These are phyloP conservation scores for Trichomonas vaginalis DNA, from an alignment of 208 protist genomes.

Conservation along the genomic window DNA sequence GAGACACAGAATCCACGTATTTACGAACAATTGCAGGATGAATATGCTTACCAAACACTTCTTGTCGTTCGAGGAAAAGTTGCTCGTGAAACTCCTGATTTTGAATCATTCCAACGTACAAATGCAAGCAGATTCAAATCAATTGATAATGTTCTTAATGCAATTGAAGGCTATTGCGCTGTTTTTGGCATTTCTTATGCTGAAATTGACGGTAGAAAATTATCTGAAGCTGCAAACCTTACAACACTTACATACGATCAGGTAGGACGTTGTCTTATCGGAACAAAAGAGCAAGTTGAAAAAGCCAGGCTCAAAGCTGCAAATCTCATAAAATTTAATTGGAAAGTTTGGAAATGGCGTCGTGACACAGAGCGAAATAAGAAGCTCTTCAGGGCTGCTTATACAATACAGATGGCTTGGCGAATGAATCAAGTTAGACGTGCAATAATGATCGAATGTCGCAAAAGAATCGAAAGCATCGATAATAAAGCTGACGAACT, in stretches of 20 bases:
- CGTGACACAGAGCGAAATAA: background rate
- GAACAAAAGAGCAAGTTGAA: background rate
- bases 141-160: background rate
- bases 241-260: background rate
- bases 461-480: background rate
- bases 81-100: background rate
- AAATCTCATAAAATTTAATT: background rate
- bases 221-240: background rate
- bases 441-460: background rate
- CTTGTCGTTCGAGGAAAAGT: background rate
- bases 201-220: background rate
- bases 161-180: background rate
- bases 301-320: background rate
- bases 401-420: background rate
- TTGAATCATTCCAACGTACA: background rate
- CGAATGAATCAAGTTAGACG: background rate
- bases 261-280: background rate
- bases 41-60: background rate
- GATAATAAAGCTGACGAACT: background rate
- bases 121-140: background rate
- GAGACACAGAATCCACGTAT: background rate
- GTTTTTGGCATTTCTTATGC: background rate
- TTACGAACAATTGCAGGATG: constrained; percentile 1
- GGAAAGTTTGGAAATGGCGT: background rate
- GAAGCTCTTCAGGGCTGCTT: background rate